Base-by-base conservation (phyloP, 1,139 yeast species). In the Saccharomyces hybrid region DNA sequence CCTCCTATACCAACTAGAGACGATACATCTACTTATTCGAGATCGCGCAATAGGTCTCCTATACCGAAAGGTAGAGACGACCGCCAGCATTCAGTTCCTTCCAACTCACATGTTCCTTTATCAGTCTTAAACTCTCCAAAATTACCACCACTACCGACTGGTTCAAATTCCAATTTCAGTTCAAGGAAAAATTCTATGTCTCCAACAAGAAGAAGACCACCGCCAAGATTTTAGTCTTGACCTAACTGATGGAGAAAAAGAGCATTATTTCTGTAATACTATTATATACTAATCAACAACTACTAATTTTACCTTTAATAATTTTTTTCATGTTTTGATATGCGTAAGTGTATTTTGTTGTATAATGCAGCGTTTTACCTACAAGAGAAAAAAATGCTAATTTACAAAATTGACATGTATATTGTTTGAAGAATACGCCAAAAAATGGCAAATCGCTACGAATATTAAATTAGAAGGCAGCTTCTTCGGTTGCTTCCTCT, bases 401-500 rank as follows among this genome's bases (percentile, higher is more conserved):
- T 34, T 34, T 34, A 34, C 42, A 14, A 34, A 34, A 14, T 14
- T 34, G 8, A 6, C 20, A 20, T 20, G 23, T 20, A 20, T 3
- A 20, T 20, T 20, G 23, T 34, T 34, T 3, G 42, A 34, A 34
- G 42, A 11, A 34, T 14, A 8, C 0, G 13, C 42, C 8, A 14
- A 26, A 34, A 34, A 34, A 34, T 34, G 41, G 9, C 20, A n/a
- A 34, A 38, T 8, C 6, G 44, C n/a, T 4, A 16, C 11, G 11
- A 1, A 16, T n/a, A 11, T 65, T 9, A 27, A 2, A 48, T 65
- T 69, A 85, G 61, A 85, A 85, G 2, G 89, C 91, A 25, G 91
- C 91, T 59, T 80, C 85, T 51, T 78, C 82, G 51, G 77, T 80
- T 53, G 73, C 77, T 49, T 75, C 83, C 54, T 79, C 84, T 27